These are phyloP conservation scores for Fusarium sacchari DNA, from an alignment of 2,329 filamentous ascomycete genomes.

Conservation along the genomic window DNA sequence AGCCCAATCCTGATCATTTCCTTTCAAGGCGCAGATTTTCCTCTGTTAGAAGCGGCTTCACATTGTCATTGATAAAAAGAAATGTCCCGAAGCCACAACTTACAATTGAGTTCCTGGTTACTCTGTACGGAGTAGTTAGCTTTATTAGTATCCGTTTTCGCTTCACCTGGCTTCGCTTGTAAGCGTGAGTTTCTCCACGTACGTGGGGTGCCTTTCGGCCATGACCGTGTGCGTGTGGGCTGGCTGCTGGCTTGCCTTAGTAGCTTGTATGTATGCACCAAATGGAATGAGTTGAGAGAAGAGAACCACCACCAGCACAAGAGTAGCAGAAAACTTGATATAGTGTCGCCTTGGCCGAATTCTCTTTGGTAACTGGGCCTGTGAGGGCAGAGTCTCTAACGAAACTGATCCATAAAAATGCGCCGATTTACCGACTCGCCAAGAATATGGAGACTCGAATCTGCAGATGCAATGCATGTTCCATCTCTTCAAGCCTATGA, in stretches of 20 bases:
- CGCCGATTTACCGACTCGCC: slow-evolving; percentile 10
- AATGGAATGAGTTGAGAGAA: background rate
- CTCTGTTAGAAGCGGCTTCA: slow-evolving; percentile 6
- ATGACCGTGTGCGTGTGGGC: slow-evolving; percentile 39
- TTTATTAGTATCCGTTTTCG: slow-evolving; percentile 16
- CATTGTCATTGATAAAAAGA: slow-evolving; percentile 24
- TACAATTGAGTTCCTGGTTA: slow-evolving; percentile 30
- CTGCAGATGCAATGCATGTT: slow-evolving; percentile 25
- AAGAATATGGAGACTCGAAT: slow-evolving; percentile 10
- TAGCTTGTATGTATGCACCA: background rate
- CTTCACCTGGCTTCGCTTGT: slow-evolving; percentile 29
- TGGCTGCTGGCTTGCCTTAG: background rate
- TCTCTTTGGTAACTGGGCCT: background rate
- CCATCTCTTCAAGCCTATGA: slow-evolving; percentile 2
- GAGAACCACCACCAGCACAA: slow-evolving; percentile 1
- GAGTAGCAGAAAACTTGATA: slow-evolving; percentile 11
- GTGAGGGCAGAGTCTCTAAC: background rate
- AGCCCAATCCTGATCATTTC: slow-evolving; percentile 21
- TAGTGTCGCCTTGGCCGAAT: background rate
- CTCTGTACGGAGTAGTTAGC: no score
- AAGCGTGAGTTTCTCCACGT: slow-evolving; percentile 41
- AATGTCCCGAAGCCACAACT: slow-evolving; percentile 9
- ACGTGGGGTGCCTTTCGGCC: slow-evolving; percentile 40
- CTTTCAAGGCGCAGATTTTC: background rate
- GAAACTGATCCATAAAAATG: background rate